Conservation (phyloP, 2,329 filamentous ascomycete genomes). For the Epichloe sibirici region DNA sequence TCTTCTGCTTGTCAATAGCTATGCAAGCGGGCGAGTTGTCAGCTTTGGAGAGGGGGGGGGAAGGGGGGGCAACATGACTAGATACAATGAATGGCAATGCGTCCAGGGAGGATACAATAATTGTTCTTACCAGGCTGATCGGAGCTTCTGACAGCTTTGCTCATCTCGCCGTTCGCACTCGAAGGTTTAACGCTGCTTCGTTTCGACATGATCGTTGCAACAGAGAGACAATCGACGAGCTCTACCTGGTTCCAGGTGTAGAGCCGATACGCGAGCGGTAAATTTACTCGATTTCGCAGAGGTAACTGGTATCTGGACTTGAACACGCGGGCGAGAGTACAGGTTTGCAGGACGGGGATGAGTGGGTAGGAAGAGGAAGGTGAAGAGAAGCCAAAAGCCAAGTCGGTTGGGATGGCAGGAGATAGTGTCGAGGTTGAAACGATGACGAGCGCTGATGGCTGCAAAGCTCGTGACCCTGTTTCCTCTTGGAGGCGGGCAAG, state of each 20-base stretch:
- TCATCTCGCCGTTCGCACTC: constrained; percentile 13
- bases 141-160: constrained; percentile 18
- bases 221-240: background rate
- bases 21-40: background rate
- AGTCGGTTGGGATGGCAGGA: background rate
- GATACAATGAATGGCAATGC: background rate
- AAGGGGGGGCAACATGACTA: background rate
- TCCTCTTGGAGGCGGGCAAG: background rate
- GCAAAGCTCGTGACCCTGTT: background rate
- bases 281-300: background rate
- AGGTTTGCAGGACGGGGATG: background rate
- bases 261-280: background rate
- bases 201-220: constrained; percentile 48
- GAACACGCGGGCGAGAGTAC: background rate
- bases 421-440: background rate
- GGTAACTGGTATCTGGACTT: background rate
- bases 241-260: background rate
- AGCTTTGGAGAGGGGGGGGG: background rate
- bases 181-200: constrained; percentile 33
- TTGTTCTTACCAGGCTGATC: constrained; percentile 21
- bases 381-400: background rate
- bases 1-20: constrained; percentile 66
- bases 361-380: constrained; percentile 20
- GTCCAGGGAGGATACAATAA: background rate
- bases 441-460: background rate